A percentile compares a stretch with the other conserved stretches of the same genome.
These are phyloP conservation scores for Blastomyces percursus DNA, from an alignment of 2,329 filamentous ascomycete genomes.

Conservation along the genomic window DNA sequence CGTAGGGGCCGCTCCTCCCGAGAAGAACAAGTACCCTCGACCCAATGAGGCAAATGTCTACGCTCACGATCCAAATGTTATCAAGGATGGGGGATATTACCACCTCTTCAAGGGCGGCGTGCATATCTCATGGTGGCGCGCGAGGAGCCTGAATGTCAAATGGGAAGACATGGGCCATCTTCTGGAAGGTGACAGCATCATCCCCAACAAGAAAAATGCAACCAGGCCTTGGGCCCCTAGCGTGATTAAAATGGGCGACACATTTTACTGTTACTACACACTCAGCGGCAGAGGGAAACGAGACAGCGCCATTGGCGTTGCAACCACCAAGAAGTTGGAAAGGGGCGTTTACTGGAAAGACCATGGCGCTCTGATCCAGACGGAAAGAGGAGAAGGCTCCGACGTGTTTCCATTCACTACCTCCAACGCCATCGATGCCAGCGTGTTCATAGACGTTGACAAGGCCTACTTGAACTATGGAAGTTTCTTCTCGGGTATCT, in stretches of 20 bases:
- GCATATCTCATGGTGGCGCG: constrained; percentile 20
- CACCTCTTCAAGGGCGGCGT: constrained; percentile 28
- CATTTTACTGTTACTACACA: constrained; percentile 30
- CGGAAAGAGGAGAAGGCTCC: constrained; percentile 19
- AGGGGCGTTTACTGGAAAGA: constrained; percentile 23
- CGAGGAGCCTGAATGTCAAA: constrained; percentile 22
- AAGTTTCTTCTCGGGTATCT: constrained; percentile 29
- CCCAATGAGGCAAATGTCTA: neutral
- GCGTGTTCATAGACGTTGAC: constrained; percentile 19
- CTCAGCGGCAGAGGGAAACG: constrained; percentile 21
- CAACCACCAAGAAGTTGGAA: constrained; percentile 20
- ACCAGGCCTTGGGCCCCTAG: constrained; percentile 29
- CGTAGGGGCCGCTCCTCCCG: neutral
- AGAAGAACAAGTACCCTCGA: neutral
- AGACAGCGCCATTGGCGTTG: constrained; percentile 29
- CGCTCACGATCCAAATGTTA: constrained; percentile 27
- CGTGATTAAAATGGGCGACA: constrained; percentile 20
- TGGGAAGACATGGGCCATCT: constrained; percentile 27
- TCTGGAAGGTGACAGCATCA: constrained; percentile 21
- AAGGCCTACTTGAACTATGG: constrained; percentile 26
- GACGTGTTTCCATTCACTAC: constrained; percentile 23
- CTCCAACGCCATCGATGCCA: constrained; percentile 30
- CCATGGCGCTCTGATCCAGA: constrained; percentile 27
- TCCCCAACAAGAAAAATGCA: constrained; percentile 21
- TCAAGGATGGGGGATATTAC: constrained; percentile 19